Evolutionary conservation across 176 grass and related monocot genomes (phyloP).

Genomic region (Lolium multiflorum): DNA sequence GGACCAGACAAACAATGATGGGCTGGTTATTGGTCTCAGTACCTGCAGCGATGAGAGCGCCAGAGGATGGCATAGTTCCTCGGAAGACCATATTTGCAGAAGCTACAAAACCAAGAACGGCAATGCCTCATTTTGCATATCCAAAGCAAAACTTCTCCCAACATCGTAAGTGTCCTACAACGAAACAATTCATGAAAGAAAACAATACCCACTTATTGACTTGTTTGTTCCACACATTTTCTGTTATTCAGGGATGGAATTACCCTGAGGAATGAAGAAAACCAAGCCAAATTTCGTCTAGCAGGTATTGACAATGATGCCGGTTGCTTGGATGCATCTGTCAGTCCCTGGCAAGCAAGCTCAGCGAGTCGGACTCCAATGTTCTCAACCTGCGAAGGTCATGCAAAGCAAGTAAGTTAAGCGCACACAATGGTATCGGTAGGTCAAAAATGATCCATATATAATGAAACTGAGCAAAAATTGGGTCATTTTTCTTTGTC

Average conservation of each 20-base stretch:
- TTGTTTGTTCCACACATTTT: constrained; percentile 33
- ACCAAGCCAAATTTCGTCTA: constrained; percentile 61
- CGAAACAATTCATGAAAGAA: constrained; percentile 16
- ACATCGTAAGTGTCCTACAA: constrained; percentile 46
- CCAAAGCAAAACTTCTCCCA: constrained; percentile 48
- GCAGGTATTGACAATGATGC: constrained; percentile 1
- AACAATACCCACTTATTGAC: background rate
- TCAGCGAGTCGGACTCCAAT: constrained; percentile 36
- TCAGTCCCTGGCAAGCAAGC: constrained; percentile 35
- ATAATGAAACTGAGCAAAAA: background rate
- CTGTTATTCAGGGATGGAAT: constrained; percentile 45
- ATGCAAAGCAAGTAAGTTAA: constrained; percentile 69
- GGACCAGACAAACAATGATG: constrained; percentile 37
- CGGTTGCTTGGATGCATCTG: constrained; percentile 74
- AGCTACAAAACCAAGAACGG: constrained; percentile 28
- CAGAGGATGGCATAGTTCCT: constrained; percentile 60
- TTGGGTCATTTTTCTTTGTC: background rate
- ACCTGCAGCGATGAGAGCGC: constrained; percentile 57
- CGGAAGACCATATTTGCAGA: constrained; percentile 69
- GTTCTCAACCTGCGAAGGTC: constrained; percentile 64
- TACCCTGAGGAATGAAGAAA: constrained; percentile 36
- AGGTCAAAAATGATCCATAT: background rate
- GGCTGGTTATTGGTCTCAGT: constrained; percentile 53
- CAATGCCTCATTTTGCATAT: constrained; percentile 60
- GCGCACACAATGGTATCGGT: background rate